Percentiles rank a stretch among this genome's conserved stretches.
Evolutionary conservation across 1,284 basidiomycete species (phyloP).

Genomic region (Uromyces viciae-fabae): DNA sequence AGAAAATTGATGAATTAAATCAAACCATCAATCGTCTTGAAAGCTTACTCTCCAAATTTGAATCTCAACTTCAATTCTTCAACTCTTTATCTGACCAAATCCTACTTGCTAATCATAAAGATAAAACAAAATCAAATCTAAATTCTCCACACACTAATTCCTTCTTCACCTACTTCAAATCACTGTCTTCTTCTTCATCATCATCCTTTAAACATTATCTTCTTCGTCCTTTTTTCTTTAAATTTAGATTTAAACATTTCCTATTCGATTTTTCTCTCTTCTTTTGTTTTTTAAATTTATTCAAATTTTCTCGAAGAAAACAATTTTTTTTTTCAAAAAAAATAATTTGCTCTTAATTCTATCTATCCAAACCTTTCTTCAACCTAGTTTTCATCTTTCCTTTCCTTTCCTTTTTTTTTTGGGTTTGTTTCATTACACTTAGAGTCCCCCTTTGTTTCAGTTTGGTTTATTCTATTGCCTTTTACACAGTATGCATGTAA

Average conservation of each 20-base stretch:
- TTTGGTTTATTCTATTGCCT: no score
- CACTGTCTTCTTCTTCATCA: not conserved
- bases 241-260: not conserved
- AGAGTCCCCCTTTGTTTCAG: no score
- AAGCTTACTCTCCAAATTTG: slow-evolving; percentile 9
- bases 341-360: no score
- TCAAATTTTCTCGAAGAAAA: not conserved
- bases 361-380: not conserved
- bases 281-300: not conserved
- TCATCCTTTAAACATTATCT: not conserved
- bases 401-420: not conserved
- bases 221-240: not conserved
- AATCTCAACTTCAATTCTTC: not conserved
- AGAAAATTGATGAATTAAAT: not conserved
- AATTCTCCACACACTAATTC: not conserved
- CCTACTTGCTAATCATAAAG: no score
- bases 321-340: not conserved
- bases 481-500: no score
- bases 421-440: no score
- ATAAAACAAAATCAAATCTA: not conserved
- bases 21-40: slow-evolving; percentile 8
- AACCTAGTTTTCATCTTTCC: not conserved
- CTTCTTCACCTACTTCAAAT: not conserved
- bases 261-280: slow-evolving; percentile 14
- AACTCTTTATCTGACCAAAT: not conserved